Evolutionary conservation across 2,329 filamentous ascomycete species (phyloP), one percentile per base, ranked within the genome.

Genomic region (Huntiella moniliformis): DNA sequence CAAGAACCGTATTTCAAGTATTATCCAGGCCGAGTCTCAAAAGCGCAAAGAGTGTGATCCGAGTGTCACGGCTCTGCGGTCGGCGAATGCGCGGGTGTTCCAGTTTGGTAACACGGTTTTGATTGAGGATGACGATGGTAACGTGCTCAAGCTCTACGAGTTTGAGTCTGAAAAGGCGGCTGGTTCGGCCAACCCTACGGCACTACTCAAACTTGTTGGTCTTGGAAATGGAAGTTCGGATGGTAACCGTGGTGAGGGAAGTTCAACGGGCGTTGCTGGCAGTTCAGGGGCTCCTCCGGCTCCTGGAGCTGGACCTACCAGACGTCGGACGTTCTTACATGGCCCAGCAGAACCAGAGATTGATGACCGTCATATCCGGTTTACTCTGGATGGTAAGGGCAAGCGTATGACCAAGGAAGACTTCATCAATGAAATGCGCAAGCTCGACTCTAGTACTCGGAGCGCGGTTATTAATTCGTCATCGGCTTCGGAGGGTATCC

Each of bases 51-150:
- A 41, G 12, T 22, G n/a, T 11, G 66, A 66, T 37, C 76, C 77
- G 58, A 58, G 65, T 2, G 73, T 78, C 52, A 60, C 53, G 10
- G 63, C 67, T 34, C 68, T 73, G 44, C 71, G 66, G 52, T 70
- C 76, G 52, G 80, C 81, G 46, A 81, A 82, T 10, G 84, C 84
- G n/a, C 67, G 79, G 41, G 83, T 83, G 4, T 92, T 87, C 57
- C 82, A 87, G 53, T 88, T 85, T 56, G 84, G 84, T 51, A 87
- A 84, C 57, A 87, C 72, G 65, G 84, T 92, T 52, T 88, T 92
- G 57, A 81, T 92, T 12, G 83, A 92, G 62, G 82, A 92, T 51
- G 80, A 82, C 58, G 79, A 87, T 54, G 83, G 83, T 38, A 84
- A 92, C 58, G 84, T 92, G 31, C 73, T 92, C 57, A 87, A 87